These are phyloP conservation scores for Neurospora sp. DNA, from an alignment of 495 filamentous ascomycete genomes.

Conservation along the genomic window DNA sequence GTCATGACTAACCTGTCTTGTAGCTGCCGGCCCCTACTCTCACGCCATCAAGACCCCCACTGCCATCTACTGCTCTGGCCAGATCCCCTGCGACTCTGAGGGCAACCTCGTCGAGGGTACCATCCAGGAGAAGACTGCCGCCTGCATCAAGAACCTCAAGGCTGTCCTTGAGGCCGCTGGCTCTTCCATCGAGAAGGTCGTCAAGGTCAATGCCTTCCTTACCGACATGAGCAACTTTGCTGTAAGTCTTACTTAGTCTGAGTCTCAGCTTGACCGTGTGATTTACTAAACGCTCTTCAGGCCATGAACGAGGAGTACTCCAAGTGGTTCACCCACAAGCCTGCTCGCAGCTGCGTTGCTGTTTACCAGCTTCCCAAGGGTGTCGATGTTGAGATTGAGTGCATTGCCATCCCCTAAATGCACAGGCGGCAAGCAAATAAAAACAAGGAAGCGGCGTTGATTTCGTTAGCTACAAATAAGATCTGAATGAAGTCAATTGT, in stretches of 20 bases:
- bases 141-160: constrained; percentile 68
- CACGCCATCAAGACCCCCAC: constrained; percentile 80
- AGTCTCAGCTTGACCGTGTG: not conserved
- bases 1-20: not conserved
- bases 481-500: not conserved
- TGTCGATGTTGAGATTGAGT: constrained; percentile 89
- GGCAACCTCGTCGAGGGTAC: constrained; percentile 66
- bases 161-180: constrained; percentile 70
- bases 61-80: constrained; percentile 85
- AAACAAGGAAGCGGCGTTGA: not conserved
- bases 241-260: constrained; percentile 11
- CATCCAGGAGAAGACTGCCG: constrained; percentile 65
- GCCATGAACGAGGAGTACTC: constrained; percentile 85
- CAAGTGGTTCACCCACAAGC: constrained; percentile 80
- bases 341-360: constrained; percentile 86
- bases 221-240: constrained; percentile 77
- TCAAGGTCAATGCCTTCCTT: constrained; percentile 78
- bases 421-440: not conserved
- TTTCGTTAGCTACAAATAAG: constrained; percentile 7
- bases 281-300: constrained; percentile 12
- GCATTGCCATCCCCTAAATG: constrained; percentile 58
- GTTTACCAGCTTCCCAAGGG: constrained; percentile 84
- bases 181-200: constrained; percentile 59
- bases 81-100: constrained; percentile 70
- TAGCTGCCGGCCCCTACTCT: constrained; percentile 53